A percentile compares a stretch with the other conserved stretches of the same genome.
Evolutionary conservation across 805 yeast genomes (phyloP).

Genomic region (Peterozyma xylosa): DNA sequence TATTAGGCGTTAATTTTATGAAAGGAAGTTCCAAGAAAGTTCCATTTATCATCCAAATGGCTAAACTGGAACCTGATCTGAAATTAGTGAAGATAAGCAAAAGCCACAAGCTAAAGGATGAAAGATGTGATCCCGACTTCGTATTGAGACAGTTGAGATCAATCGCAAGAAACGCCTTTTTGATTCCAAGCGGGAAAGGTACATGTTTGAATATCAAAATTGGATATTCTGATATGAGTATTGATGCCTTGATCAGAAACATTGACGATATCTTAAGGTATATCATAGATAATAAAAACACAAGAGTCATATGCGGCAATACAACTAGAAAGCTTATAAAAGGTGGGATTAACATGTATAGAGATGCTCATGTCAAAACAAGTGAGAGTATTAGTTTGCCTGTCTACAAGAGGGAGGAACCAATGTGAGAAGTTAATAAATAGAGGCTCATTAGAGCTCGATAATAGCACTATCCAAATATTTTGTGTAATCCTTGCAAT

Average conservation of each 20-base stretch:
- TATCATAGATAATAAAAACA: constrained; percentile 23
- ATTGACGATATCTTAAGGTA: constrained; percentile 41
- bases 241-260: constrained; percentile 39
- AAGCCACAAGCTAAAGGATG: constrained; percentile 40
- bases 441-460: too few species aligned
- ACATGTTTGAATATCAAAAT: constrained; percentile 51
- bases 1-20: constrained; percentile 56
- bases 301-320: constrained; percentile 11
- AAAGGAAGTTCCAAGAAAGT: constrained; percentile 42
- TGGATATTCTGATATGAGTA: constrained; percentile 45
- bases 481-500: too few species aligned
- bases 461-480: too few species aligned
- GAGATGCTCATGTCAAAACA: constrained; percentile 53
- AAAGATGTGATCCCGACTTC: constrained; percentile 57
- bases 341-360: constrained; percentile 33
- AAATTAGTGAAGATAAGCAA: constrained; percentile 18
- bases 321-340: constrained; percentile 31
- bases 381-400: constrained; percentile 64
- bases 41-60: constrained; percentile 65
- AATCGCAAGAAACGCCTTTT: constrained; percentile 55
- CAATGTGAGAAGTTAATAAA: too few species aligned
- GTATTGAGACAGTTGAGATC: constrained; percentile 58
- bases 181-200: constrained; percentile 52
- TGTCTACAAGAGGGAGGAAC: constrained; percentile 20
- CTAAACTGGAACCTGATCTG: constrained; percentile 28